Base-by-base conservation (phyloP, 2,329 filamentous ascomycete species). In the Bipolaris oryzae region DNA sequence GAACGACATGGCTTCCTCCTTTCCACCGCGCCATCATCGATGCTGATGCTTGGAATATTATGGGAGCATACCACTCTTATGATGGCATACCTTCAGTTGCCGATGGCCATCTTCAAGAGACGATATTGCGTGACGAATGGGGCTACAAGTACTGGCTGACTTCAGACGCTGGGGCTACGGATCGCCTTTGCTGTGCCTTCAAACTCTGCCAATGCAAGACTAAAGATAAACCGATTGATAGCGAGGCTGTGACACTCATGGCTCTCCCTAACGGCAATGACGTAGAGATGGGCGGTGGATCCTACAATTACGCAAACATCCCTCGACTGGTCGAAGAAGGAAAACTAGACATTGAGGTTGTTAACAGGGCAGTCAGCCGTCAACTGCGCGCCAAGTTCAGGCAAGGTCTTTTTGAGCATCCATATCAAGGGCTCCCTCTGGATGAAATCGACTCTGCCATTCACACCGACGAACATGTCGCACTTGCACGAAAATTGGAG, bases 221-320 rank as follows among this genome's bases (percentile, higher is more conserved):
- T 25, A 54, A 58, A 5, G 61, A 64, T 7, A 77, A 80, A 25
- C 85, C 85, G 0, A 82, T 88, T 39, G 89, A 91, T 65, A 85
- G 84, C 49, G 84, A 87, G 51, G 85, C 87, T 2, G 82, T 91
- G 21, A 88, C 87, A 0, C 77, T 85, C 46, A 82, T 84, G 64
- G 82, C 85, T 7, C 80, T 92, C 4, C 85, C 85, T 0, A 87
- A 88, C 4, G 89, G 89, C 3, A 89, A 86, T 47, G 89, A 91
- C 64, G 82, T 89, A 11, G 89, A 92, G 67, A 91, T 91, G 89
- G 89, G 89, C 11, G 89, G 89, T 37, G 89, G 89, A 18, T 88
- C 86, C 18, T 91, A 85, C 78, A 91, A 87, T 70, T 76, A 86
- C 68, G 81, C 86, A 61, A 83, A 81, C 34, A 90, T 92, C 49